phyloP scores from a whole-genome alignment of 768 basidiomycete genomes.

The Amanita molliuscula region DNA sequence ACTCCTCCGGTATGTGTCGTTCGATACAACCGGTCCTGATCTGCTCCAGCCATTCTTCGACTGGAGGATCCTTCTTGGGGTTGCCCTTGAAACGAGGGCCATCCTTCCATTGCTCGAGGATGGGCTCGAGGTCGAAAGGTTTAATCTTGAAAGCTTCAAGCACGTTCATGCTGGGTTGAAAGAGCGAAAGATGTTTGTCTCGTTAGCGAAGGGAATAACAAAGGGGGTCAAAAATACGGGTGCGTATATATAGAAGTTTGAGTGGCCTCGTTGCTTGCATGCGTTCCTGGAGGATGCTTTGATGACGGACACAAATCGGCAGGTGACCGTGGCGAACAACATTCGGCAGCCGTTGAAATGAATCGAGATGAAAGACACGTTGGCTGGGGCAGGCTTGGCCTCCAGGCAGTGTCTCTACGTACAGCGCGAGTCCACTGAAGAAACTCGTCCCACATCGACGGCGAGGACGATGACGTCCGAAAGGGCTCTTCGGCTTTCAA shows the following conservation, averaged over 20 bases:
- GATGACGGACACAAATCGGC: not conserved
- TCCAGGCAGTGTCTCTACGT: not conserved
- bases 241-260: slow-evolving; percentile 1
- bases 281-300: slow-evolving; percentile 2
- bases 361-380: slow-evolving; percentile 7
- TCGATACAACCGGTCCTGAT: slow-evolving; percentile 66
- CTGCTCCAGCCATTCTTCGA: slow-evolving; percentile 64
- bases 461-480: too few relatives aligned
- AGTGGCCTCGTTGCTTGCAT: slow-evolving; percentile 6
- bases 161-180: slow-evolving; percentile 22
- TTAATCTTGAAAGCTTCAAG: slow-evolving; percentile 76
- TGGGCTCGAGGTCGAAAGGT: slow-evolving; percentile 62
- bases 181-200: not conserved
- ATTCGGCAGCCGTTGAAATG: not conserved
- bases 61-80: slow-evolving; percentile 54
- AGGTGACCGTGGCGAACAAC: not conserved
- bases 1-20: slow-evolving; percentile 67
- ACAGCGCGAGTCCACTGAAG: too few relatives aligned
- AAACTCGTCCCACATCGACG: too few relatives aligned
- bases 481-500: too few relatives aligned
- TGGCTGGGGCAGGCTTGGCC: not conserved
- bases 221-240: not conserved
- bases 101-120: slow-evolving; percentile 55
- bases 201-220: not conserved
- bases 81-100: slow-evolving; percentile 61